Conservation (phyloP, 768 basidiomycete genomes). For the Cystoderma amianthinum region DNA sequence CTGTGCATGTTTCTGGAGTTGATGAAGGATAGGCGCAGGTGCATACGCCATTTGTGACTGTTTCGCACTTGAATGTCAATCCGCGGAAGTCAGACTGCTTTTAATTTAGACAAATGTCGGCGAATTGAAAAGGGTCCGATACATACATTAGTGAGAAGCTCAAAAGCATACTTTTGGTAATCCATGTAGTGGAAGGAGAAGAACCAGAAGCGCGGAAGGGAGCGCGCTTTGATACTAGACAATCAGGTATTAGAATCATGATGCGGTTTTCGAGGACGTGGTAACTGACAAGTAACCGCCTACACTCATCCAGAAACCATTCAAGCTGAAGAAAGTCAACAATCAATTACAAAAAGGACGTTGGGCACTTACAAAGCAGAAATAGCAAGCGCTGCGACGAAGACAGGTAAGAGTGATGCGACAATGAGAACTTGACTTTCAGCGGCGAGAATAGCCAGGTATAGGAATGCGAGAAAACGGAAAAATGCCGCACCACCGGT, state of each 20-base stretch:
- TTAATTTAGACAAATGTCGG: not conserved
- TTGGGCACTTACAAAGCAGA: conserved; percentile 29
- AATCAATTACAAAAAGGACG: not conserved
- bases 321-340: conserved; percentile 19
- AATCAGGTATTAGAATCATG: conserved; percentile 2
- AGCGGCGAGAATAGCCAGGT: conserved; percentile 44
- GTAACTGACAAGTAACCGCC: conserved; percentile 34
- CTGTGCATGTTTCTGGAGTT: conserved; percentile 32
- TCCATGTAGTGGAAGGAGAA: conserved; percentile 52
- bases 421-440: conserved; percentile 46
- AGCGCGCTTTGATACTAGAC: conserved; percentile 42
- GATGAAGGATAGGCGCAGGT: conserved; percentile 45
- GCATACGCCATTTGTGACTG: conserved; percentile 25
- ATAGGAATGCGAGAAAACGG: conserved; percentile 47
- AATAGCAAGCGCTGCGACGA: conserved; percentile 54
- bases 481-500: conserved; percentile 41
- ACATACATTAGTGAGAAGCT: conserved; percentile 27
- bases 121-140: not conserved
- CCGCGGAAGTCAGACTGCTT: conserved; percentile 41
- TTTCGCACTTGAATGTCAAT: conserved; percentile 34
- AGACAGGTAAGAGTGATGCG: conserved; percentile 45
- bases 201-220: conserved; percentile 53
- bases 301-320: conserved; percentile 57
- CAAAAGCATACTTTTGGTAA: conserved; percentile 39
- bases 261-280: not conserved